Percentiles rank a stretch among this genome's conserved stretches.
Evolutionary conservation across 345 rosid species (phyloP).

Genomic region (Hevea brasiliensis): DNA sequence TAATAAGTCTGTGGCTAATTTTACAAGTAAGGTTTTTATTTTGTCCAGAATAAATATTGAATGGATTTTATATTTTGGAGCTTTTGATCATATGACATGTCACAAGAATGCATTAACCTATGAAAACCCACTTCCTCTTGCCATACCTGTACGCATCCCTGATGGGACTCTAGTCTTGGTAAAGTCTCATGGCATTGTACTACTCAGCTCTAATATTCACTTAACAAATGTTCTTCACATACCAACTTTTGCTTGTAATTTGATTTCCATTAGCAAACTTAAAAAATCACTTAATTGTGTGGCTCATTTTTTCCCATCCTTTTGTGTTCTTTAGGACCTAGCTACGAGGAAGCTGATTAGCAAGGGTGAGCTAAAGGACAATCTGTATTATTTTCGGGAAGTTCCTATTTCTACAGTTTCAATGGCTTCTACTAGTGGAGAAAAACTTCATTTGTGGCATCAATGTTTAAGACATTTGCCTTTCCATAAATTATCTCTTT

Average conservation of each 20-base stretch:
- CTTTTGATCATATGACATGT: not conserved
- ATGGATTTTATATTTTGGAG: not conserved
- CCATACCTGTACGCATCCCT: no score
- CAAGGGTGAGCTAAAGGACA: not conserved
- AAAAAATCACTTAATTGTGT: not conserved
- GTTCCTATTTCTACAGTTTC: no score
- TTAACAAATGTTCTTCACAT: not conserved
- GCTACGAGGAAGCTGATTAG: constrained; percentile 6
- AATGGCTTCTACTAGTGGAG: not conserved
- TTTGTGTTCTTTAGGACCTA: not conserved
- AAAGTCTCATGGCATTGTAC: not conserved
- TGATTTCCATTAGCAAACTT: not conserved
- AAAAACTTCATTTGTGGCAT: not conserved
- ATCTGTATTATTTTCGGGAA: not conserved
- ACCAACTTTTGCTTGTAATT: not conserved
- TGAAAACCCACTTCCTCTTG: no score
- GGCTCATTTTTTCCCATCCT: constrained; percentile 1
- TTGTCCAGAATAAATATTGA: not conserved
- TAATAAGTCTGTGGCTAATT: not conserved
- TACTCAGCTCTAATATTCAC: not conserved
- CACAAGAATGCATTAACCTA: no score
- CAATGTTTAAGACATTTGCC: not conserved
- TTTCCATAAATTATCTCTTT: not conserved
- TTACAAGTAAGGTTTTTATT: not conserved
- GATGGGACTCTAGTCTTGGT: not conserved